Conservation (phyloP, 202 grass and related monocot genomes). For the Carex sylvatica region DNA sequence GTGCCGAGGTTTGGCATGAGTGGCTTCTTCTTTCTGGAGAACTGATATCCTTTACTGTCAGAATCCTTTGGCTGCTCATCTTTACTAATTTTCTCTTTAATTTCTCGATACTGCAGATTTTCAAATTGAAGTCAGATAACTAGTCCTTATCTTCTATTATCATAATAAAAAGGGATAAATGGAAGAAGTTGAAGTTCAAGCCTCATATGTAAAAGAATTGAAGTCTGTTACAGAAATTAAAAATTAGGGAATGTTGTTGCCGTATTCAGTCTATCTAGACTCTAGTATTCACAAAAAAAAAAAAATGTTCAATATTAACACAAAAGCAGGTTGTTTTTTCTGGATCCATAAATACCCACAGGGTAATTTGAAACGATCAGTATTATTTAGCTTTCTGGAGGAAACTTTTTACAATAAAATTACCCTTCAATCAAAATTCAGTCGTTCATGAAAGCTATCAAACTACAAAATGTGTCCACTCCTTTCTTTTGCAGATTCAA, state of each 20-base stretch:
- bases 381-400: not conserved
- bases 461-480: not conserved
- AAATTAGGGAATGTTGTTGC: conserved; percentile 5
- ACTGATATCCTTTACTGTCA: conserved; percentile 44
- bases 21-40: conserved; percentile 34
- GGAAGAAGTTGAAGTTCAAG: not conserved
- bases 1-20: conserved; percentile 32
- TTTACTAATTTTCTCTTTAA: conserved; percentile 13
- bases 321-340: not conserved
- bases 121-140: not conserved
- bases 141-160: not conserved
- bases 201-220: not conserved
- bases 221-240: not conserved
- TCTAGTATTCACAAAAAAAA: not conserved
- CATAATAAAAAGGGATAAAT: not conserved
- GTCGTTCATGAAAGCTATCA: not conserved
- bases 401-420: not conserved
- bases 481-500: not conserved
- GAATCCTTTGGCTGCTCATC: conserved; percentile 61
- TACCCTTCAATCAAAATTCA: not conserved
- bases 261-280: conserved; percentile 22
- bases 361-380: not conserved
- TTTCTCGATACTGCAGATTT: not conserved
- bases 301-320: not conserved
- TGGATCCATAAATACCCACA: not conserved